A percentile compares a stretch with the other conserved stretches of the same genome.
phyloP scores from a whole-genome alignment of 164 flowering plant genomes.

The Vitis labrusca region DNA sequence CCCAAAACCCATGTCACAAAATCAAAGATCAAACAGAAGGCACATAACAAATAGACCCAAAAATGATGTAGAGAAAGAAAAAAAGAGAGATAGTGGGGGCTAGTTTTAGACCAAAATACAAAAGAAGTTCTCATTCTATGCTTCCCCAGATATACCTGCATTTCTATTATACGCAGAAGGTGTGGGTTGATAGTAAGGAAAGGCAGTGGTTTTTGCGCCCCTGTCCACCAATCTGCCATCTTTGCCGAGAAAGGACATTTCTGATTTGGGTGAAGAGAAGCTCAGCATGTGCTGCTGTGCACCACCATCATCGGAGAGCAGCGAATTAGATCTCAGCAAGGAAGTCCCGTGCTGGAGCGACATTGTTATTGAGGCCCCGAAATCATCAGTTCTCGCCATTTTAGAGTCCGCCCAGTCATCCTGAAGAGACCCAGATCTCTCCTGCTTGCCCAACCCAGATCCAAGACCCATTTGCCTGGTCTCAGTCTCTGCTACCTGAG shows the following conservation, averaged over 20 bases:
- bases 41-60: background rate
- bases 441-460: constrained; percentile 42
- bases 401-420: constrained; percentile 55
- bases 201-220: constrained; percentile 13
- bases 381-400: constrained; percentile 38
- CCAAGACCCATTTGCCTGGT: constrained; percentile 39
- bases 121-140: too few species aligned
- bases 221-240: constrained; percentile 9
- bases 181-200: constrained; percentile 31
- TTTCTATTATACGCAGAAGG: constrained; percentile 35
- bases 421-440: constrained; percentile 29
- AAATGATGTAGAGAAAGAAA: background rate
- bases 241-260: constrained; percentile 20
- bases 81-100: too few species aligned
- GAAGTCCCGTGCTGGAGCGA: constrained; percentile 35
- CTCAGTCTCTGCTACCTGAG: constrained; percentile 26
- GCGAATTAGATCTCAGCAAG: constrained; percentile 51
- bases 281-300: constrained; percentile 56
- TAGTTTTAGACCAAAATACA: background rate
- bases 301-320: constrained; percentile 22
- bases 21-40: constrained; percentile 6
- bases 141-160: constrained; percentile 37
- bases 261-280: constrained; percentile 58
- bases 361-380: constrained; percentile 35
- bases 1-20: constrained; percentile 8